A percentile compares a stretch with the other conserved stretches of the same genome.
Conservation (phyloP, 1,139 yeast genomes). For the Kodamaea alishanica region DNA sequence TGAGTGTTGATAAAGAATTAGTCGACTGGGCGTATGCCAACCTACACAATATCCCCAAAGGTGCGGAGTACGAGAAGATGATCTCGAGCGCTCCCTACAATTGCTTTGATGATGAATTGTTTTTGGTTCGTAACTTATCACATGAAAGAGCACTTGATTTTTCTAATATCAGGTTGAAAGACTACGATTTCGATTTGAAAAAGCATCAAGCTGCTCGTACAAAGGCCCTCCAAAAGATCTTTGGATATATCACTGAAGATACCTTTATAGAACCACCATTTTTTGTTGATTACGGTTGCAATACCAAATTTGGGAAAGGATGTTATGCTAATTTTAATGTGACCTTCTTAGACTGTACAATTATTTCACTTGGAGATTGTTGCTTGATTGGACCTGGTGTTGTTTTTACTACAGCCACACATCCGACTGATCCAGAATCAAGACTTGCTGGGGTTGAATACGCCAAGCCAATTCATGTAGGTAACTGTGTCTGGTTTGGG, state of each 20-base stretch:
- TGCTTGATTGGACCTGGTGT: slow-evolving; percentile 66
- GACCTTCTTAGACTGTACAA: slow-evolving; percentile 56
- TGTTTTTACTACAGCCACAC: slow-evolving; percentile 58
- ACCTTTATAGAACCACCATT: slow-evolving; percentile 52
- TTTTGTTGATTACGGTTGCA: slow-evolving; percentile 57
- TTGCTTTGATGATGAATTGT: slow-evolving; percentile 28
- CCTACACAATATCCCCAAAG: slow-evolving; percentile 40
- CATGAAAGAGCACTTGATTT: slow-evolving; percentile 39
- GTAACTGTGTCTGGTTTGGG: slow-evolving; percentile 67
- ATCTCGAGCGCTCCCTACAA: slow-evolving; percentile 30
- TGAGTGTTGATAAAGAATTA: slow-evolving; percentile 21
- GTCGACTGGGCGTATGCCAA: slow-evolving; percentile 41
- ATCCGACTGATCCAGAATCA: slow-evolving; percentile 51
- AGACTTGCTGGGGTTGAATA: slow-evolving; percentile 47
- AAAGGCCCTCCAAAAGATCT: slow-evolving; percentile 33
- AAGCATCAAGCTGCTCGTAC: slow-evolving; percentile 33
- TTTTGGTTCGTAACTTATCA: slow-evolving; percentile 22
- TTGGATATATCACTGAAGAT: slow-evolving; percentile 42
- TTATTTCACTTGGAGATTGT: slow-evolving; percentile 58
- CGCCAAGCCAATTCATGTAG: slow-evolving; percentile 55
- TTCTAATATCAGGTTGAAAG: slow-evolving; percentile 35
- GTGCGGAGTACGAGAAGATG: slow-evolving; percentile 45
- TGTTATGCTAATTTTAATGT: slow-evolving; percentile 55
- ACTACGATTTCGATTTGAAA: slow-evolving; percentile 27
- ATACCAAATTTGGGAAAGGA: slow-evolving; percentile 45